Percentiles rank a stretch among this genome's conserved stretches.
Conservation (phyloP, 768 basidiomycete species). For the Pisolithus tinctorius region DNA sequence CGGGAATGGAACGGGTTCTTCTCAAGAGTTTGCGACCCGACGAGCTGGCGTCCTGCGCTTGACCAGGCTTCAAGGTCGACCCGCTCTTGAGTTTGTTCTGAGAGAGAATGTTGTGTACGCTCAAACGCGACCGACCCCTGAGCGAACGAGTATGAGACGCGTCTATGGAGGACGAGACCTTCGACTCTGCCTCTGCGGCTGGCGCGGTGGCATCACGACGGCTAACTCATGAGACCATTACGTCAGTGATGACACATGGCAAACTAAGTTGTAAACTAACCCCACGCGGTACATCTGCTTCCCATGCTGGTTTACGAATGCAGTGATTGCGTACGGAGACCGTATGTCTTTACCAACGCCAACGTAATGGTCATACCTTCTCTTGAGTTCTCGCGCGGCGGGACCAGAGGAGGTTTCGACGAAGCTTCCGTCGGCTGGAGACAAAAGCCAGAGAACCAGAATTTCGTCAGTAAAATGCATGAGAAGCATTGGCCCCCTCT, state of each 20-base stretch:
- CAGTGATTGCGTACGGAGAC: constrained; percentile 80
- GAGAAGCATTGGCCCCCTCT: background rate
- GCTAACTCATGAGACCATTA: constrained; percentile 25
- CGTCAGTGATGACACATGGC: background rate
- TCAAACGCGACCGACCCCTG: constrained; percentile 59
- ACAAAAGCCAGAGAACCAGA: background rate
- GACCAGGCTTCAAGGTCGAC: constrained; percentile 14
- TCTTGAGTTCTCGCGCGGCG: constrained; percentile 73
- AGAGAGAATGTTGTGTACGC: constrained; percentile 52
- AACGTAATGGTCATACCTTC: constrained; percentile 59
- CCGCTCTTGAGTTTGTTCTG: constrained; percentile 44
- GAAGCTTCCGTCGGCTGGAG: constrained; percentile 64
- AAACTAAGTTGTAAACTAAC: constrained; percentile 36
- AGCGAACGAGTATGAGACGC: constrained; percentile 33
- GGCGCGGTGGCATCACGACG: constrained; percentile 59
- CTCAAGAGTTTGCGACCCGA: constrained; percentile 49
- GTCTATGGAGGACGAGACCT: constrained; percentile 25
- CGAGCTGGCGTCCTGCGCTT: constrained; percentile 25
- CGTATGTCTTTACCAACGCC: constrained; percentile 62
- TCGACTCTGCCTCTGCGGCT: constrained; percentile 44
- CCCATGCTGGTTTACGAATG: constrained; percentile 75
- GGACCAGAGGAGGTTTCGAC: constrained; percentile 75
- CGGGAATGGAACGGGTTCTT: constrained; percentile 72
- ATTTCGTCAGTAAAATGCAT: background rate
- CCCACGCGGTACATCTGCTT: constrained; percentile 72